phyloP scores from a whole-genome alignment of 495 filamentous ascomycete genomes.

The Stereocaulon alpinum region DNA sequence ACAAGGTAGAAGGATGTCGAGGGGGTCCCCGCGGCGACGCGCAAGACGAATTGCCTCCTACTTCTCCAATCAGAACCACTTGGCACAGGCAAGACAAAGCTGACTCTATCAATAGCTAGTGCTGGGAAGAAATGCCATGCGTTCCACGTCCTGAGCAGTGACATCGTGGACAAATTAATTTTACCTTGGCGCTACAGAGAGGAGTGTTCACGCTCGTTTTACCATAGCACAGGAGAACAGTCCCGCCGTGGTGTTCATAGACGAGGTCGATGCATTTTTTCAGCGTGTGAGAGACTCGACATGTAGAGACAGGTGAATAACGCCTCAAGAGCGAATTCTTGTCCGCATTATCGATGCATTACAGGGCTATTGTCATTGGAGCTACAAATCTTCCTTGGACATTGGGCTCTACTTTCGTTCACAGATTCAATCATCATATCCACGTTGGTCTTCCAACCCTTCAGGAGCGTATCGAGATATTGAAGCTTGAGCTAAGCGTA shows the following conservation, averaged over 20 bases:
- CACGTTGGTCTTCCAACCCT: constrained; percentile 1
- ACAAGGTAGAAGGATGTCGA: no score
- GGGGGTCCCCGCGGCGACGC: no score
- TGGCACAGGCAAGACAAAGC: constrained; percentile 5
- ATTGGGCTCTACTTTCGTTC: constrained; percentile 5
- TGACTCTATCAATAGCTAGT: not conserved
- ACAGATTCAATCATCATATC: constrained; percentile 1
- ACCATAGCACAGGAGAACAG: constrained; percentile 5
- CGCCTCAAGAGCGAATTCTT: not conserved
- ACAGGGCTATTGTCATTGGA: not conserved
- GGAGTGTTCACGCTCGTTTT: constrained; percentile 5
- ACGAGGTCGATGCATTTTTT: constrained; percentile 9
- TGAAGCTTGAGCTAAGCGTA: not conserved
- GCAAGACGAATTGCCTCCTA: no score
- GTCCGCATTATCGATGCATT: not conserved
- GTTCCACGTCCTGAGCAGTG: not conserved
- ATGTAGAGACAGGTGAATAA: not conserved
- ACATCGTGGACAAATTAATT: constrained; percentile 9
- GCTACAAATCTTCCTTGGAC: constrained; percentile 9
- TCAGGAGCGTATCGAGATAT: not conserved
- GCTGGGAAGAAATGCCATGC: not conserved
- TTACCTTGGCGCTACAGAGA: constrained; percentile 1
- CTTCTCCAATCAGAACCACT: not conserved
- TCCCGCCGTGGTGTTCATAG: constrained; percentile 5
- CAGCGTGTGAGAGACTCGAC: not conserved